Percentiles rank a stretch among this genome's conserved stretches.
These are phyloP conservation scores for Parasarocladium wereldwijsianum DNA, from an alignment of 2,329 filamentous ascomycete genomes.

Conservation along the genomic window DNA sequence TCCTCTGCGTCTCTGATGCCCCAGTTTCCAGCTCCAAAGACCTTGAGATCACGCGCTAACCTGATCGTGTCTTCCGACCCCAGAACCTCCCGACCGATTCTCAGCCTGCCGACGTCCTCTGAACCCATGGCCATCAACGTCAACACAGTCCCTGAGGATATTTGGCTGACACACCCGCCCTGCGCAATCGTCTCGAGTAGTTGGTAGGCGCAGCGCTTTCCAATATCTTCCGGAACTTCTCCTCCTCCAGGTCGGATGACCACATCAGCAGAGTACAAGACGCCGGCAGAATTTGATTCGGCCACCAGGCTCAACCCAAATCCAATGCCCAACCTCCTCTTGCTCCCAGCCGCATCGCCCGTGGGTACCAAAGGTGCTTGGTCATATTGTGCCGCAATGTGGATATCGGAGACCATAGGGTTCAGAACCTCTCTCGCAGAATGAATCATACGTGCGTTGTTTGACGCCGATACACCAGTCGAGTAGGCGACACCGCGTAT, in stretches of 20 bases:
- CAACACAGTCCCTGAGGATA: slow-evolving; percentile 60
- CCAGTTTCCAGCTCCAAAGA: slow-evolving; percentile 87
- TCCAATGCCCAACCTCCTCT: slow-evolving; percentile 65
- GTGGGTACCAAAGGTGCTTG: slow-evolving; percentile 40
- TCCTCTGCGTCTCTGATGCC: slow-evolving; percentile 63
- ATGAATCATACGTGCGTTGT: slow-evolving; percentile 93
- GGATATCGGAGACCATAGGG: slow-evolving; percentile 71
- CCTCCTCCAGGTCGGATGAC: slow-evolving; percentile 63
- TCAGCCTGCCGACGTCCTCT: slow-evolving; percentile 81
- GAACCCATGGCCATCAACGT: slow-evolving; percentile 96
- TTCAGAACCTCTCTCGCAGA: slow-evolving; percentile 79
- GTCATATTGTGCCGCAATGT: slow-evolving; percentile 72
- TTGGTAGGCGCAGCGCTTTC: slow-evolving; percentile 76
- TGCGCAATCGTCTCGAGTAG: slow-evolving; percentile 68
- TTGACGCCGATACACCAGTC: slow-evolving; percentile 79
- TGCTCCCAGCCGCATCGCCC: slow-evolving; percentile 39
- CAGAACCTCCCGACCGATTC: slow-evolving; percentile 67
- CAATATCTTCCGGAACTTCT: slow-evolving; percentile 77
- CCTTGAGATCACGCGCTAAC: slow-evolving; percentile 69
- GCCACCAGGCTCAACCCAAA: slow-evolving; percentile 87
- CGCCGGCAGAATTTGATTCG: slow-evolving; percentile 69
- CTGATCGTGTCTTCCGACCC: slow-evolving; percentile 68
- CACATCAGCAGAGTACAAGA: slow-evolving; percentile 79
- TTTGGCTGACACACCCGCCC: slow-evolving; percentile 66
- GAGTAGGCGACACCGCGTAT: slow-evolving; percentile 90